Evolutionary conservation across 2,329 filamentous ascomycete species (phyloP).

Genomic region (Penicillium glabrum): DNA sequence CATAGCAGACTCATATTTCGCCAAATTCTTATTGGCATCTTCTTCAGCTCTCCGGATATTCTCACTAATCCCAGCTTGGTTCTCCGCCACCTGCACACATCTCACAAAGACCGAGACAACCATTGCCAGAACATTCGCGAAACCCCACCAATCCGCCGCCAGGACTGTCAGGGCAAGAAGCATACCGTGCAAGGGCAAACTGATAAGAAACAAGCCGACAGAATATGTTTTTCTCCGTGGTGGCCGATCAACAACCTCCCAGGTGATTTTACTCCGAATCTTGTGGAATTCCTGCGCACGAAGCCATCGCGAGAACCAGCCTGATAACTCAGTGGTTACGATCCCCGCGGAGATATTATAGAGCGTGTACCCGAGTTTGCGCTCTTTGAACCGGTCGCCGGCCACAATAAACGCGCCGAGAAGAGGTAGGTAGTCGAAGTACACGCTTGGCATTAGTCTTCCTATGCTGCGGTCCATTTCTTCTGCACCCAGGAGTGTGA

Average conservation of each 20-base stretch:
- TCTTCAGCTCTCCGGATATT: constrained; percentile 2
- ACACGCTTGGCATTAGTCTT: constrained; percentile 8
- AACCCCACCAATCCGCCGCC: constrained; percentile 11
- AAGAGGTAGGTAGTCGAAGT: constrained; percentile 8
- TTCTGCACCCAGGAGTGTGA: constrained; percentile 12
- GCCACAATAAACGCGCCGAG: constrained; percentile 5
- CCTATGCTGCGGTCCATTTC: constrained; percentile 13
- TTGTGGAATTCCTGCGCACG: constrained; percentile 7
- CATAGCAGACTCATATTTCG: background rate
- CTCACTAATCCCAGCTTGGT: constrained; percentile 6
- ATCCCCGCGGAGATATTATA: constrained; percentile 11
- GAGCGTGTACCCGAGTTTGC: constrained; percentile 4
- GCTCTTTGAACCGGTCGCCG: constrained; percentile 1
- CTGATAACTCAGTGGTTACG: constrained; percentile 9
- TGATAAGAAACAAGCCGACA: constrained; percentile 2
- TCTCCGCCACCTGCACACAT: constrained; percentile 7
- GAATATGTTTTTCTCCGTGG: background rate
- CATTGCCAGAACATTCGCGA: constrained; percentile 12
- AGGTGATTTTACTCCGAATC: constrained; percentile 7
- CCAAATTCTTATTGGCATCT: background rate
- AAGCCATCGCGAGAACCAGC: constrained; percentile 13
- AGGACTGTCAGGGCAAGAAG: constrained; percentile 4
- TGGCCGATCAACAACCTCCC: constrained; percentile 6
- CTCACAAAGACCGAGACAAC: constrained; percentile 6
- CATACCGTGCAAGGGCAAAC: constrained; percentile 1